Evolutionary conservation across 1,284 basidiomycete genomes (phyloP), one percentile per base, ranked within the genome.

Genomic region (Pseudozyma sp.): DNA sequence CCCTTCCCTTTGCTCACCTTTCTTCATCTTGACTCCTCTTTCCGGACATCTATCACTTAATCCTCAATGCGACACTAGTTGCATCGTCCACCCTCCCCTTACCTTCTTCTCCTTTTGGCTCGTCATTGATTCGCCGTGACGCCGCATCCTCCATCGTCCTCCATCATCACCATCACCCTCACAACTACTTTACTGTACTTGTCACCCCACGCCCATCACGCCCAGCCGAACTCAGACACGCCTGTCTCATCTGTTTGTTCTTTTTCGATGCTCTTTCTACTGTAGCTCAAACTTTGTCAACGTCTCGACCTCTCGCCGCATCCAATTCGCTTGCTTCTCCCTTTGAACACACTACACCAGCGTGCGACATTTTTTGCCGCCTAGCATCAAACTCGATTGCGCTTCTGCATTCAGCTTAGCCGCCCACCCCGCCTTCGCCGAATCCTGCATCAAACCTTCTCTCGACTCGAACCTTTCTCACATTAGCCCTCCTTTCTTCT

Each of bases 211-310:
- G 12, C 16, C 39, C 39, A 14, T 31, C 13, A 12, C 40, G 52
- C 52, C 52, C 52, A 53, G 52, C 40, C 55, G 21, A 50, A 25
- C 55, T 50, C 55, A 57, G 44, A 57, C 47, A 49, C 10, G 19
- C 38, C 10, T 57, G 47, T 57, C 45, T 57, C 55, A 57, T 35
- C 45, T 48, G 1, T 18, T 19, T 14, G 38, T 36, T 38, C 25
- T 44, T 16, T 34, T 16, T 34, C 42, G 10, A 10, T 19, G 12
- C 40, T 36, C 19, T 10, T 39, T 39, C 19, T 36, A 52, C n/a
- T n/a, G n/a, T n/a, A 31, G 25, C 25, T 31, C 6, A 31, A 3
- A 31, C 25, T 3, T 31, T 31, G 25, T 3, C 25, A 6, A 31
- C 25, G 6, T 31, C 25, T 31, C 25, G 25, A 31, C 25, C 25